Evolutionary conservation across 495 filamentous ascomycete genomes (phyloP).

Genomic region (Hypoxylon crocopeplum): DNA sequence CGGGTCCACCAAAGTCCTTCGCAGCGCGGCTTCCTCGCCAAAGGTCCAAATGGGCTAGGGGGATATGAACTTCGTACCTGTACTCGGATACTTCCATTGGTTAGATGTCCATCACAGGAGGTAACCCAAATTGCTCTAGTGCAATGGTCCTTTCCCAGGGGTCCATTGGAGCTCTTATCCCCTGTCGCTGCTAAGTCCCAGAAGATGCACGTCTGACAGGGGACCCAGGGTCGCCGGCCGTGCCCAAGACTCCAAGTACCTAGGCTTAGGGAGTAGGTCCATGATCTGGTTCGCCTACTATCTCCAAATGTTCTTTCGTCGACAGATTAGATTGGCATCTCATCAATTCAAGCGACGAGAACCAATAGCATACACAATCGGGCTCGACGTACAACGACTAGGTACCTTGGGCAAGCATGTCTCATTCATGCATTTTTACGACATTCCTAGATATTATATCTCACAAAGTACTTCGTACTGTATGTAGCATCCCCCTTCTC

Average conservation of each 20-base stretch:
- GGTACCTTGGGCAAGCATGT: slow-evolving; percentile 6
- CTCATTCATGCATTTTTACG: slow-evolving; percentile 25
- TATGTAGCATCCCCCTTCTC: too few species aligned
- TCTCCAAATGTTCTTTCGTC: slow-evolving; percentile 6
- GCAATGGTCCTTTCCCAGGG: slow-evolving; percentile 4
- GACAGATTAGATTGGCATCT: slow-evolving; percentile 13
- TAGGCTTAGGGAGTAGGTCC: too few species aligned
- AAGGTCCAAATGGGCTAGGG: too few species aligned
- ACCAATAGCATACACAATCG: slow-evolving; percentile 10
- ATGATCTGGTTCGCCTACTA: too few species aligned
- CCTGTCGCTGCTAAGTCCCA: slow-evolving; percentile 25
- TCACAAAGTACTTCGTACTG: too few species aligned
- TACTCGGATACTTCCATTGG: too few species aligned
- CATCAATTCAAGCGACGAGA: slow-evolving; percentile 11
- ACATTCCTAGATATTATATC: slow-evolving; percentile 1
- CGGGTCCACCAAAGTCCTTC: too few species aligned
- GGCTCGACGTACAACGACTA: neutral
- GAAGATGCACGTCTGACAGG: slow-evolving; percentile 16
- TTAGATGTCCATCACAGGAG: too few species aligned
- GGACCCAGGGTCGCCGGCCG: slow-evolving; percentile 1
- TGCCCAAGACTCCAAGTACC: slow-evolving; percentile 1
- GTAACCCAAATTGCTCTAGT: neutral
- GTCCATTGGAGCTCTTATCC: neutral
- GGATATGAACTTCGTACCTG: too few species aligned
- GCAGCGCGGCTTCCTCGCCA: too few species aligned